A percentile compares a stretch with the other conserved stretches of the same genome.
phyloP scores from a whole-genome alignment of 306 rosid genomes.

The Gastrolobium villosum region DNA sequence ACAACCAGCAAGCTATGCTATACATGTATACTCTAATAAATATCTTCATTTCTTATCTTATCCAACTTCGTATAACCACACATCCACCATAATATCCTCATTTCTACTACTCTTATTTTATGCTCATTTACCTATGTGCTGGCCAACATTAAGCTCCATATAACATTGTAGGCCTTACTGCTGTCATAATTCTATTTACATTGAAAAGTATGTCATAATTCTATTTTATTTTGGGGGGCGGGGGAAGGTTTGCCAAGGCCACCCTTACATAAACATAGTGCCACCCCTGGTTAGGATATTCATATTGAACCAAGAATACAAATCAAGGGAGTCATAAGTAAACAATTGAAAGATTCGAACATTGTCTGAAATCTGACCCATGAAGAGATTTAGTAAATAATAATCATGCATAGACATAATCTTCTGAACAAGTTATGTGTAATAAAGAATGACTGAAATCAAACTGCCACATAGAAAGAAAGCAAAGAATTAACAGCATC shows the following conservation, averaged over 20 bases:
- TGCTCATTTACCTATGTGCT: too few species aligned
- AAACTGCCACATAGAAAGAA: conserved; percentile 23
- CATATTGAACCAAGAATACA: conserved; percentile 11
- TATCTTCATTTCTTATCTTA: too few species aligned
- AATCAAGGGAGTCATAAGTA: conserved; percentile 7
- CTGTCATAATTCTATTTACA: neutral
- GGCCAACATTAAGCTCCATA: too few species aligned
- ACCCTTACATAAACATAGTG: neutral
- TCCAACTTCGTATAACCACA: too few species aligned
- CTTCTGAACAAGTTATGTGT: conserved; percentile 23
- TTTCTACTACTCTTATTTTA: too few species aligned
- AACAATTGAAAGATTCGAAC: conserved; percentile 16
- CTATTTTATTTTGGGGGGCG: neutral
- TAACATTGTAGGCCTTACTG: too few species aligned
- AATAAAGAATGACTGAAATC: conserved; percentile 39
- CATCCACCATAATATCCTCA: too few species aligned
- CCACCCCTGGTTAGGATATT: neutral
- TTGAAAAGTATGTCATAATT: neutral
- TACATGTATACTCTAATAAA: too few species aligned
- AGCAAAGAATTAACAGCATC: conserved; percentile 27
- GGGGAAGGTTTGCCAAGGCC: neutral
- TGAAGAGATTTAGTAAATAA: conserved; percentile 17
- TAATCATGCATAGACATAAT: conserved; percentile 14
- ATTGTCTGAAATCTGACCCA: conserved; percentile 26
- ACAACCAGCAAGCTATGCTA: too few species aligned